Evolutionary conservation across 768 basidiomycete genomes (phyloP).

Genomic region (Psilocybe cyanescens): DNA sequence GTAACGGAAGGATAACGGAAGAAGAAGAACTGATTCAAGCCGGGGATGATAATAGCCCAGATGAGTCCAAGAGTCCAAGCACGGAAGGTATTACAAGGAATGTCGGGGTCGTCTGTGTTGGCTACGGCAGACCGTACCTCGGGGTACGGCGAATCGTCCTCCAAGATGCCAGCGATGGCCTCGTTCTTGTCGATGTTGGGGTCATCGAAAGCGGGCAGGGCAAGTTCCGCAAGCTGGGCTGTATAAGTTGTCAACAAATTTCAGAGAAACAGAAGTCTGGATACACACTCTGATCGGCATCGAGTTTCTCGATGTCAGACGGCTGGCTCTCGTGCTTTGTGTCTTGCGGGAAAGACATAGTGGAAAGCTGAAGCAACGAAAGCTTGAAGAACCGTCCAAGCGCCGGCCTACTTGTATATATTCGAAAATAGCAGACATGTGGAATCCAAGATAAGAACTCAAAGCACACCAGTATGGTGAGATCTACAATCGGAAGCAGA

Average conservation of each 20-base stretch:
- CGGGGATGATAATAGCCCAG: slow-evolving; percentile 68
- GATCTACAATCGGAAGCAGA: slow-evolving; percentile 19
- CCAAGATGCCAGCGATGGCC: slow-evolving; percentile 44
- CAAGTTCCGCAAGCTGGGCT: slow-evolving; percentile 33
- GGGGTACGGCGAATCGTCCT: slow-evolving; percentile 75
- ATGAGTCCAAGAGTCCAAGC: slow-evolving; percentile 74
- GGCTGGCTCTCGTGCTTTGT: slow-evolving; percentile 30
- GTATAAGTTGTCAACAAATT: slow-evolving; percentile 7
- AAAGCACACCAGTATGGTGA: slow-evolving; percentile 15
- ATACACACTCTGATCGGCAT: slow-evolving; percentile 16
- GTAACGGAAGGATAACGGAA: slow-evolving; percentile 75
- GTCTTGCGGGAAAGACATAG: slow-evolving; percentile 35
- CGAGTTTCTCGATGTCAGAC: slow-evolving; percentile 34
- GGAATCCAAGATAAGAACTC: slow-evolving; percentile 28
- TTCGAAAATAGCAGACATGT: slow-evolving; percentile 24
- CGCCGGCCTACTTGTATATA: slow-evolving; percentile 33
- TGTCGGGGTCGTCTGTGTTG: slow-evolving; percentile 69
- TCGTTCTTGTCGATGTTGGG: slow-evolving; percentile 56
- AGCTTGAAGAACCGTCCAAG: slow-evolving; percentile 20
- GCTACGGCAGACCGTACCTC: slow-evolving; percentile 73
- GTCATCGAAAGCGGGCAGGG: slow-evolving; percentile 50
- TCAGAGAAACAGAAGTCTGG: background rate
- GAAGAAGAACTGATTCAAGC: slow-evolving; percentile 77
- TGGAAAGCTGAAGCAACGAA: slow-evolving; percentile 24
- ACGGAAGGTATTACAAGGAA: slow-evolving; percentile 66